A percentile compares a stretch with the other conserved stretches of the same genome.
Conservation (phyloP, 2,329 filamentous ascomycete genomes). For the Boeremia lycopersici region DNA sequence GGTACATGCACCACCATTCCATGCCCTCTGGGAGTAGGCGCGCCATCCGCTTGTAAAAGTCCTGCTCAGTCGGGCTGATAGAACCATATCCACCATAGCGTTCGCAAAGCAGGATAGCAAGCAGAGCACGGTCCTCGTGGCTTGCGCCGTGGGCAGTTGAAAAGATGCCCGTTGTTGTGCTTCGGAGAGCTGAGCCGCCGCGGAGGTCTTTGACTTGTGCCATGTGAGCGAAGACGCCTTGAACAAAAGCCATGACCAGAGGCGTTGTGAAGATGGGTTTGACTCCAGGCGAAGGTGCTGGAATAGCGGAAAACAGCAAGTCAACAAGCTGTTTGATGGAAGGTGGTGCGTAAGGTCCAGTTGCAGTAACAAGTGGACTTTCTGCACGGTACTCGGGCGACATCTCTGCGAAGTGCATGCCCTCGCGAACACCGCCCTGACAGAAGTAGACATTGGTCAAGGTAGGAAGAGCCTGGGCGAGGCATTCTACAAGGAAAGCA, state of each 20-base stretch:
- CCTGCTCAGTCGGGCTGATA: constrained; percentile 62
- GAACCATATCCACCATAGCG: constrained; percentile 69
- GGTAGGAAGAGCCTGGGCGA: constrained; percentile 70
- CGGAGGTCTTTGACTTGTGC: constrained; percentile 52
- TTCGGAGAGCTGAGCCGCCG: constrained; percentile 73
- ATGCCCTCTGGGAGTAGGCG: constrained; percentile 60
- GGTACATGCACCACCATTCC: constrained; percentile 69
- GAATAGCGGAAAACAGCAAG: constrained; percentile 58
- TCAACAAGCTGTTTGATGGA: constrained; percentile 55
- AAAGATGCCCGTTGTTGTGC: constrained; percentile 71
- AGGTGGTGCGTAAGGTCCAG: constrained; percentile 56
- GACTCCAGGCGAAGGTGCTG: constrained; percentile 25
- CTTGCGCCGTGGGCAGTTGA: constrained; percentile 73
- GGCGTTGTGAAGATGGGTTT: constrained; percentile 51
- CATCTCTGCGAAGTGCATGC: constrained; percentile 76
- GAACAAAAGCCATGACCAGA: constrained; percentile 63
- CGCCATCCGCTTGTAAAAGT: constrained; percentile 61
- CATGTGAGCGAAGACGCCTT: constrained; percentile 60
- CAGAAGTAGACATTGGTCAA: constrained; percentile 79
- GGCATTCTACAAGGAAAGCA: constrained; percentile 75
- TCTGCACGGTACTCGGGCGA: constrained; percentile 63
- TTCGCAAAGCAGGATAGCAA: constrained; percentile 74
- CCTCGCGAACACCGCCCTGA: constrained; percentile 85
- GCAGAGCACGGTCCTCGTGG: constrained; percentile 71
- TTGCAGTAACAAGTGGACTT: constrained; percentile 70